These are phyloP conservation scores for Yamadazyma phyllophila DNA, from an alignment of 805 yeast genomes.

Conservation along the genomic window DNA sequence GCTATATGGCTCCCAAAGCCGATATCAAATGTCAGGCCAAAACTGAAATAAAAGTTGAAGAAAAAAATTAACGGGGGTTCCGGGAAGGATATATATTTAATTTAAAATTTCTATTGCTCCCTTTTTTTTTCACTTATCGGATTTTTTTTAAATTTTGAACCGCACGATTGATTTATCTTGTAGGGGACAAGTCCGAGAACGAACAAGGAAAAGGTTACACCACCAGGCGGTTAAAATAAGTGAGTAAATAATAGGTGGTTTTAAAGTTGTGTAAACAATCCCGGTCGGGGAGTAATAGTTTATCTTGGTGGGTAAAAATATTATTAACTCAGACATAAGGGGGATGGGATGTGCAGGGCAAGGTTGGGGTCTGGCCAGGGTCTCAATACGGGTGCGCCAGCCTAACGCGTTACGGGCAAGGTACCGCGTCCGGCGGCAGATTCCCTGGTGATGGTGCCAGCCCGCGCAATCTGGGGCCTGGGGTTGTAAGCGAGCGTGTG, in stretches of 20 bases:
- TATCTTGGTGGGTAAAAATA: too few species aligned
- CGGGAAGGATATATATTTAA: slow-evolving; percentile 1
- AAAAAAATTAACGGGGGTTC: slow-evolving; percentile 2
- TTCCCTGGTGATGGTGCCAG: too few species aligned
- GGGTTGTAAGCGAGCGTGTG: too few species aligned
- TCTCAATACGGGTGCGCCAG: background rate
- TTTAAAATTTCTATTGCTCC: slow-evolving; percentile 7
- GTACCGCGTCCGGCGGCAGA: too few species aligned
- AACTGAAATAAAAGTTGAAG: background rate
- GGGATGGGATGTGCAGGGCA: background rate
- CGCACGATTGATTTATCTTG: background rate
- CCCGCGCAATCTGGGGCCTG: too few species aligned
- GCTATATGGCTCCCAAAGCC: slow-evolving; percentile 2
- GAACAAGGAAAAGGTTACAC: background rate
- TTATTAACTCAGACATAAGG: too few species aligned
- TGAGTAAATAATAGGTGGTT: background rate
- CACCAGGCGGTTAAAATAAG: background rate
- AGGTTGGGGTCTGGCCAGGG: background rate
- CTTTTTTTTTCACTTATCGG: slow-evolving; percentile 5
- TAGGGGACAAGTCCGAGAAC: background rate
- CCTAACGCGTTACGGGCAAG: background rate
- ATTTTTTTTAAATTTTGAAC: slow-evolving; percentile 4
- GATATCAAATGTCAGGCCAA: slow-evolving; percentile 1
- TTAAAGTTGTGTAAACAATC: too few species aligned
- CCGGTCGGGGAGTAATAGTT: too few species aligned